Percentiles rank a stretch among this genome's conserved stretches.
Conservation (phyloP, 2,329 filamentous ascomycete genomes). For the Aureobasidium musti region DNA sequence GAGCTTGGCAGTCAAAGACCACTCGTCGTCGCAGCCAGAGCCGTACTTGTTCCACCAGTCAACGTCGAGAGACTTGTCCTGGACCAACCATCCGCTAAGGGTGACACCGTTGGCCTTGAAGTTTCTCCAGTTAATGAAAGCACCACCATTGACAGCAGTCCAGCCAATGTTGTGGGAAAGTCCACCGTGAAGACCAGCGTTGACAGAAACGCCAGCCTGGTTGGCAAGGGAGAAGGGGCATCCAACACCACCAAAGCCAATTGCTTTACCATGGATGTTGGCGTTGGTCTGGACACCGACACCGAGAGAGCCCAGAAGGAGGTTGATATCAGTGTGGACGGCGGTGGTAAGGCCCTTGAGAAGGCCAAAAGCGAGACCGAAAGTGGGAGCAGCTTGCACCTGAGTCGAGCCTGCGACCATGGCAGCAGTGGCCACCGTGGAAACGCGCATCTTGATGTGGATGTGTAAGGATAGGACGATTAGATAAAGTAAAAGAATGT, state of each 20-base stretch:
- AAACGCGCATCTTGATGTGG: conserved; percentile 17
- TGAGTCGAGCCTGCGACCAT: conserved; percentile 23
- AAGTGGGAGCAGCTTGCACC: conserved; percentile 26
- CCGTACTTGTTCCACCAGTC: conserved; percentile 26
- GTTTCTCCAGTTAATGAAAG: conserved; percentile 34
- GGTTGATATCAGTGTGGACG: conserved; percentile 10
- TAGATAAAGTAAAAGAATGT: conserved; percentile 5
- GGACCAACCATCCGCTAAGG: conserved; percentile 42
- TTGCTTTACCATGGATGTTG: conserved; percentile 15
- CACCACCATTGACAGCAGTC: not conserved
- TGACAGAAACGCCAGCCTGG: conserved; percentile 19
- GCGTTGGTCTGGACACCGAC: conserved; percentile 10
- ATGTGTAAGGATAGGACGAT: not conserved
- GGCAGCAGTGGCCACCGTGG: conserved; percentile 17
- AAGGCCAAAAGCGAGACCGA: conserved; percentile 9
- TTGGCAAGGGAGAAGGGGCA: conserved; percentile 16
- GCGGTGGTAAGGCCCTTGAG: conserved; percentile 10
- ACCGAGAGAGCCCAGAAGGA: conserved; percentile 11
- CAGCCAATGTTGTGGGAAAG: conserved; percentile 24
- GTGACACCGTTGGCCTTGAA: conserved; percentile 37
- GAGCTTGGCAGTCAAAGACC: conserved; percentile 40
- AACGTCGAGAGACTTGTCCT: conserved; percentile 35
- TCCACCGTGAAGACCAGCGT: conserved; percentile 13
- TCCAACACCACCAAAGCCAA: conserved; percentile 9
- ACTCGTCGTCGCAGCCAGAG: conserved; percentile 39